Percentiles rank a stretch among this genome's conserved stretches.
These are phyloP conservation scores for Claviceps paspali DNA, from an alignment of 2,329 filamentous ascomycete genomes.

Conservation along the genomic window DNA sequence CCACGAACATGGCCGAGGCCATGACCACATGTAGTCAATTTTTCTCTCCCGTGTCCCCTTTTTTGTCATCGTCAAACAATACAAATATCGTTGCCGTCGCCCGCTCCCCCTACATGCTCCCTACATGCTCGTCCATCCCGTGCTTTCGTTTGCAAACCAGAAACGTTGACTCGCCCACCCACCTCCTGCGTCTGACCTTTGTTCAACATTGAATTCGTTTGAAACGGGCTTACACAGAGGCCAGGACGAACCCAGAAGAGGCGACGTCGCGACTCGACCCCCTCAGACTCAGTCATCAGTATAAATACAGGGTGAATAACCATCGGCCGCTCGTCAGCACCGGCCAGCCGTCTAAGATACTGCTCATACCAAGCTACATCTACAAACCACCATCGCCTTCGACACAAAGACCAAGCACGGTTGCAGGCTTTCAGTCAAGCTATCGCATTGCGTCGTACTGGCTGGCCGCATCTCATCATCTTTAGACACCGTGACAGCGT, in stretches of 20 bases:
- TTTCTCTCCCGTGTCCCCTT: background rate
- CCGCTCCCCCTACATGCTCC: no score
- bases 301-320: no score
- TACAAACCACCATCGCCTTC: no score
- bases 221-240: constrained; percentile 1
- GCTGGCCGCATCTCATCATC: background rate
- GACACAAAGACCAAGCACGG: no score
- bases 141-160: constrained; percentile 1
- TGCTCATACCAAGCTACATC: no score
- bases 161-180: background rate
- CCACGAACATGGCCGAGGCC: no score
- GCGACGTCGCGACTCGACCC: background rate
- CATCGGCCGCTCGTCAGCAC: no score
- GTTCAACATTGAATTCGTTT: constrained; percentile 3
- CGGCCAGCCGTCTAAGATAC: no score
- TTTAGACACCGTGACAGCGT: background rate
- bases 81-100: background rate
- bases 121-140: background rate
- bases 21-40: no score
- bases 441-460: background rate
- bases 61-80: background rate
- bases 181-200: constrained; percentile 3
- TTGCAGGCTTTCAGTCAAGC: background rate
- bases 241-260: background rate
- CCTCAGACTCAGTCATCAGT: background rate